Evolutionary conservation across 2,329 filamentous ascomycete species (phyloP).

Genomic region (Colletotrichum eleusines): DNA sequence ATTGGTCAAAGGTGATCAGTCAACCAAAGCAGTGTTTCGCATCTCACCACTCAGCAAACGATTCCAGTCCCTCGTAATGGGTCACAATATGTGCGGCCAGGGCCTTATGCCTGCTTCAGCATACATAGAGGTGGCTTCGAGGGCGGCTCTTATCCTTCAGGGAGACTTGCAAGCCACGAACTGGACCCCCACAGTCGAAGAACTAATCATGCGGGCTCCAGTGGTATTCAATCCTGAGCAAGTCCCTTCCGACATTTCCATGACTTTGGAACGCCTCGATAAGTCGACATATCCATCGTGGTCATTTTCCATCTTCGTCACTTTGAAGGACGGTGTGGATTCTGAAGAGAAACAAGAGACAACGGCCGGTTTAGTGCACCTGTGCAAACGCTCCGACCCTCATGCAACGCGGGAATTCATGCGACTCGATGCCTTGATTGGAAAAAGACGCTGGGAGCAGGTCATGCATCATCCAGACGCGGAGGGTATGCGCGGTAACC

Average conservation of each 20-base stretch:
- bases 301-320: conserved; percentile 18
- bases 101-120: conserved; percentile 27
- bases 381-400: neutral
- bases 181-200: conserved; percentile 11
- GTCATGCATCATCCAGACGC: neutral
- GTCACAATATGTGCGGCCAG: conserved; percentile 16
- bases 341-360: neutral
- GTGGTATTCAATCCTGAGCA: neutral
- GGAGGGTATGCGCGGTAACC: conserved; percentile 23
- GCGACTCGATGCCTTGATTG: conserved; percentile 4
- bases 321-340: neutral
- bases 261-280: neutral
- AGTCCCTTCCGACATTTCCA: neutral
- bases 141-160: conserved; percentile 14
- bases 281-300: neutral
- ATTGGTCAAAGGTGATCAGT: conserved; percentile 1
- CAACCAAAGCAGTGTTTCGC: neutral
- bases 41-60: conserved; percentile 12
- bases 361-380: neutral
- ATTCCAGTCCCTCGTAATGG: neutral
- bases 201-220: conserved; percentile 6
- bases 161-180: neutral
- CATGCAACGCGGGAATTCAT: neutral
- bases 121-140: conserved; percentile 18
- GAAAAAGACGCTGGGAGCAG: conserved; percentile 5